Conservation (phyloP, 345 rosid species). For the Trapa bicornis region DNA sequence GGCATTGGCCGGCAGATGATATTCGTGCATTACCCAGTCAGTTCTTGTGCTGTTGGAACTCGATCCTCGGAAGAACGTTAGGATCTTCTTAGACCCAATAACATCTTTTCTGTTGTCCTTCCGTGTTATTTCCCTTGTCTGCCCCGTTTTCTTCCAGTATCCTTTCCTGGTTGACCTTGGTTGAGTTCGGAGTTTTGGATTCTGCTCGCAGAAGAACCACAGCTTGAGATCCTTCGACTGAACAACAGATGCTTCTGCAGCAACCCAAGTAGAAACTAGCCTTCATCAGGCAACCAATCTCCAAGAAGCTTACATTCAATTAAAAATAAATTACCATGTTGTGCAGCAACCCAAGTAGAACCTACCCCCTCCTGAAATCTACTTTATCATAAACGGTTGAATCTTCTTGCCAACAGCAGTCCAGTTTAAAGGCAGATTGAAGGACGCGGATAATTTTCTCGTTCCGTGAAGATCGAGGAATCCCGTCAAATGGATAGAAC, state of each 20-base stretch:
- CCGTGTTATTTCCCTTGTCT: neutral
- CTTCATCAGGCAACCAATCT: neutral
- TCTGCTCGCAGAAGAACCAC: neutral
- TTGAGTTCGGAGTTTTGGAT: neutral
- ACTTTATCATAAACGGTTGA: no score
- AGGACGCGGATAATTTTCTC: neutral
- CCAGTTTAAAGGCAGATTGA: no score
- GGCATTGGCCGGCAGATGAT: neutral
- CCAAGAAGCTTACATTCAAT: neutral
- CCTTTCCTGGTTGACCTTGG: neutral
- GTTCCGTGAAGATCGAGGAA: neutral
- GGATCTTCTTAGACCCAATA: slow-evolving; percentile 5
- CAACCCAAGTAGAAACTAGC: neutral
- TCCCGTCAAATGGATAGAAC: neutral
- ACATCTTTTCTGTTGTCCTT: neutral
- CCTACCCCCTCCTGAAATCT: neutral
- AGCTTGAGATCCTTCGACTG: neutral
- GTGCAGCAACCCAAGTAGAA: no score
- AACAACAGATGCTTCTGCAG: neutral
- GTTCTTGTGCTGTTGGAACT: neutral
- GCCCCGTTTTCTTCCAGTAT: slow-evolving; percentile 10
- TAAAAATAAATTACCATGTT: neutral
- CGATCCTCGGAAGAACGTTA: neutral
- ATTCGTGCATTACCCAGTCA: slow-evolving; percentile 10
- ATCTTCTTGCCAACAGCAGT: no score